Evolutionary conservation across 2,329 filamentous ascomycete genomes (phyloP).

Genomic region (Calycina herbarum): DNA sequence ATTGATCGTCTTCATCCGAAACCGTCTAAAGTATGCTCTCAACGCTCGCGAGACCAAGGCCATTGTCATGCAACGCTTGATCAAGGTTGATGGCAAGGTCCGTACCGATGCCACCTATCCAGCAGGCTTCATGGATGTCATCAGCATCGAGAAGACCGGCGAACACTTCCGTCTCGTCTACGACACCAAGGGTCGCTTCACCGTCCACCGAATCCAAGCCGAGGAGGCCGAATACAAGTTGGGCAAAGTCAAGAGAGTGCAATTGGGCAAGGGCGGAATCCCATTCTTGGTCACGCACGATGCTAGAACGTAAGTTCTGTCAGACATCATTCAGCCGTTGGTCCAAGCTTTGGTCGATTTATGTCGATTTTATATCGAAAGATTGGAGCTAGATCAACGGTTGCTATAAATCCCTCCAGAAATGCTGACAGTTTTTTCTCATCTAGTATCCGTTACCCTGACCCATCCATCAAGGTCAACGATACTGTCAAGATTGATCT

Average conservation of each 20-base stretch:
- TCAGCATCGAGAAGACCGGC: conserved; percentile 99
- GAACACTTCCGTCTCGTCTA: conserved; percentile 99
- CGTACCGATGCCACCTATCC: conserved; percentile 98
- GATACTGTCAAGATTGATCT: conserved; percentile 99
- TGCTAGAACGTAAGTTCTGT: conserved; percentile 99
- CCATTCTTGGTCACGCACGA: conserved; percentile 99
- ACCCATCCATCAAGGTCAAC: conserved; percentile 98
- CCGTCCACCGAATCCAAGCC: conserved; percentile 97
- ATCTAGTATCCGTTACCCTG: conserved; percentile 95
- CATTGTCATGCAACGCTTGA: conserved; percentile 98
- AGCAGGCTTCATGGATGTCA: conserved; percentile 99
- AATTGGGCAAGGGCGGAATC: conserved; percentile 99
- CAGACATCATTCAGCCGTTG: conserved; percentile 99
- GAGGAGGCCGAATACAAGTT: conserved; percentile 99
- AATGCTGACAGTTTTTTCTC: conserved; percentile 36
- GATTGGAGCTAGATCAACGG: conserved; percentile 38
- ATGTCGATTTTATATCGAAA: conserved; percentile 20
- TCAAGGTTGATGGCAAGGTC: conserved; percentile 99
- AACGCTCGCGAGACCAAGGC: conserved; percentile 97
- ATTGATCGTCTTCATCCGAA: conserved; percentile 96
- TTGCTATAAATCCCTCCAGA: conserved; percentile 35
- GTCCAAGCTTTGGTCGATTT: conserved; percentile 92
- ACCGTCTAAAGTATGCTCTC: conserved; percentile 98
- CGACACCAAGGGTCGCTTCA: conserved; percentile 99
- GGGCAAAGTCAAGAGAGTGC: conserved; percentile 99